A percentile compares a stretch with the other conserved stretches of the same genome.
Evolutionary conservation across 768 basidiomycete genomes (phyloP).

Genomic region (Trametes cinnabarina): DNA sequence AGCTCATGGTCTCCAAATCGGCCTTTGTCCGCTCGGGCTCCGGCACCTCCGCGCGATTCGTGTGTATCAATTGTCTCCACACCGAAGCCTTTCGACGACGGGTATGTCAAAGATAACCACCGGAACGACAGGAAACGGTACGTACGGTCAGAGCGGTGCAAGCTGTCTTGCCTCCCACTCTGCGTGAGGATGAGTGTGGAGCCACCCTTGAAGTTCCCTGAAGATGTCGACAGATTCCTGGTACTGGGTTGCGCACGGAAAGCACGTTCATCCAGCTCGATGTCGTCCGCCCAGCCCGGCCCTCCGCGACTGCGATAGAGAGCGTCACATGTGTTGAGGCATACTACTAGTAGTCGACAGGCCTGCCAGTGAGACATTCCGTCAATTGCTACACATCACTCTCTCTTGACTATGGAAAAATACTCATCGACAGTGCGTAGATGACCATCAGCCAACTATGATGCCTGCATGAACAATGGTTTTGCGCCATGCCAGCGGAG

Average conservation of each 20-base stretch:
- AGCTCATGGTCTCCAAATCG: background rate
- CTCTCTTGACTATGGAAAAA: too few relatives aligned
- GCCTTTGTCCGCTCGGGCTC: background rate
- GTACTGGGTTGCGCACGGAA: background rate
- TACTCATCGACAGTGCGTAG: conserved; percentile 3
- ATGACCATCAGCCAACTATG: conserved; percentile 6
- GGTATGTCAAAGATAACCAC: background rate
- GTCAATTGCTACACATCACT: too few relatives aligned
- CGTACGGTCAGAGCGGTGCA: background rate
- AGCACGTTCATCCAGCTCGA: background rate
- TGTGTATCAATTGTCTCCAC: background rate
- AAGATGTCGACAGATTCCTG: background rate
- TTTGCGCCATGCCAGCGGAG: background rate
- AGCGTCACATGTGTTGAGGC: conserved; percentile 9
- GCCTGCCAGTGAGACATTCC: background rate
- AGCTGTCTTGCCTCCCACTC: background rate
- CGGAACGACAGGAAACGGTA: background rate
- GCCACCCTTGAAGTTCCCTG: background rate
- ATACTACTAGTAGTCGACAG: background rate
- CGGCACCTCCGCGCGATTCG: background rate
- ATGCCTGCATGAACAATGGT: background rate
- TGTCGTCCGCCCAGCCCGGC: background rate
- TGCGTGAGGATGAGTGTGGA: background rate
- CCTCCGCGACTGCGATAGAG: background rate
- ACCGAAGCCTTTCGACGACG: background rate